Evolutionary conservation across 2,329 filamentous ascomycete genomes (phyloP), one percentile per base, ranked within the genome.

Genomic region (Penicillium rolfsii): DNA sequence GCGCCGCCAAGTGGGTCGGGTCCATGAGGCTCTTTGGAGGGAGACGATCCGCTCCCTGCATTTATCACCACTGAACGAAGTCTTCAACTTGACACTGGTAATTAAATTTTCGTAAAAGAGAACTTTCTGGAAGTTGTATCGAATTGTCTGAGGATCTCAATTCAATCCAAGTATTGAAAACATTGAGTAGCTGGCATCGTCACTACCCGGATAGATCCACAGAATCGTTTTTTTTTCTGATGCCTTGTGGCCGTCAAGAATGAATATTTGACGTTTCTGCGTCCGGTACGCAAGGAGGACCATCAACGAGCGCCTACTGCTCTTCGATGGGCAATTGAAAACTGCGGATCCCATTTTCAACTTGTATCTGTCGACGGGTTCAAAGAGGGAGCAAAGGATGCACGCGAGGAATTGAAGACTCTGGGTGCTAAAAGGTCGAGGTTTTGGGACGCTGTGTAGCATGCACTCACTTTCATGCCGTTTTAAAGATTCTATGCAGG

Each of bases 1-100:
- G 24, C 26, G 52, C 52, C 11, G 35, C 16, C n/a, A 45, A 54
- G 52, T 45, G 52, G 52, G 52, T 43, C 52, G 43, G 6, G 52
- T 43, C 52, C 43, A 3, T 30, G 24, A 30, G 16, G 38, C 52
- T 22, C 24, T 38, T 2, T 40, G 35, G 28, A 35, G 46, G 46
- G 16, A 50, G 28, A 6, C 46, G 28, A 50, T 50, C 46, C 28
- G 19, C 19, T 22, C 46, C 24, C 16, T 19, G 5, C 28, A 49
- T 22, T 22, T 22, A 22, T 22, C 19, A 22, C 19, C 19, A 22
- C 19, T 22, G 1, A 22, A 22, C 19, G 19, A 22, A 22, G 19
- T 22, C 19, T 22, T 22, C 19, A 22, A 22, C 19, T 22, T 22
- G 19, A 22, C 1, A 22, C 19, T 22, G 19, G 1, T 22, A 22